A percentile compares a stretch with the other conserved stretches of the same genome.
These are phyloP conservation scores for Agaricales sp. DNA, from an alignment of 1,284 basidiomycete species.

Conservation along the genomic window DNA sequence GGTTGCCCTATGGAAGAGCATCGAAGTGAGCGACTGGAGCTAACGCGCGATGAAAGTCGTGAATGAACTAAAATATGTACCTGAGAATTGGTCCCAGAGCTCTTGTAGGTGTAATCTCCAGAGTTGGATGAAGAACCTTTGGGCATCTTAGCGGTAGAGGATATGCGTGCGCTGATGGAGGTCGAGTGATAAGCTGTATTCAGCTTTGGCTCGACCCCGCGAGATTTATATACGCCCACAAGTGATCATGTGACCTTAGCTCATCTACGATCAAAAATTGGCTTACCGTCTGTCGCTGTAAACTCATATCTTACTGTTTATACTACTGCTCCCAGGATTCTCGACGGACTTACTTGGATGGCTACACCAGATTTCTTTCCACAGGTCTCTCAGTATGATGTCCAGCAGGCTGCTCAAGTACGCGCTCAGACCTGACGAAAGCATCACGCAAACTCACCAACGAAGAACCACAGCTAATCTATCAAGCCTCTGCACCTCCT, in stretches of 20 bases:
- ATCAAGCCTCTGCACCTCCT: slow-evolving; percentile 49
- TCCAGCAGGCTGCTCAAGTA: slow-evolving; percentile 38
- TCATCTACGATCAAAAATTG: too few relatives aligned
- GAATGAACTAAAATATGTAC: background rate
- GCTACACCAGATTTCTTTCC: slow-evolving; percentile 27
- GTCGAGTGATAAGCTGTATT: too few relatives aligned
- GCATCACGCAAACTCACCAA: slow-evolving; percentile 7
- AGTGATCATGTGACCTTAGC: too few relatives aligned
- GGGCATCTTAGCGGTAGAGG: too few relatives aligned
- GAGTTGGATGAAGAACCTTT: slow-evolving; percentile 3
- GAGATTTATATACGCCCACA: too few relatives aligned
- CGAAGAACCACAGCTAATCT: slow-evolving; percentile 33
- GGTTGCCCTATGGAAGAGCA: background rate
- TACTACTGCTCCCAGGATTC: too few relatives aligned
- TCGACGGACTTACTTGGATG: too few relatives aligned
- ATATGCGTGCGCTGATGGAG: too few relatives aligned
- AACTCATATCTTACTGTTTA: too few relatives aligned
- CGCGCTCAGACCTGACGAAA: slow-evolving; percentile 12
- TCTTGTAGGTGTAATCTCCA: background rate
- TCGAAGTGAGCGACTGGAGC: too few relatives aligned
- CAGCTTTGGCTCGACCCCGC: too few relatives aligned
- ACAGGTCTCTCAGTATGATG: slow-evolving; percentile 28
- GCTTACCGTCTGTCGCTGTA: too few relatives aligned
- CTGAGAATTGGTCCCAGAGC: background rate
- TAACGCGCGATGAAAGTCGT: background rate